Base-by-base conservation (phyloP, 192 early-diverging fungal genomes). In the Linnemannia exigua region DNA sequence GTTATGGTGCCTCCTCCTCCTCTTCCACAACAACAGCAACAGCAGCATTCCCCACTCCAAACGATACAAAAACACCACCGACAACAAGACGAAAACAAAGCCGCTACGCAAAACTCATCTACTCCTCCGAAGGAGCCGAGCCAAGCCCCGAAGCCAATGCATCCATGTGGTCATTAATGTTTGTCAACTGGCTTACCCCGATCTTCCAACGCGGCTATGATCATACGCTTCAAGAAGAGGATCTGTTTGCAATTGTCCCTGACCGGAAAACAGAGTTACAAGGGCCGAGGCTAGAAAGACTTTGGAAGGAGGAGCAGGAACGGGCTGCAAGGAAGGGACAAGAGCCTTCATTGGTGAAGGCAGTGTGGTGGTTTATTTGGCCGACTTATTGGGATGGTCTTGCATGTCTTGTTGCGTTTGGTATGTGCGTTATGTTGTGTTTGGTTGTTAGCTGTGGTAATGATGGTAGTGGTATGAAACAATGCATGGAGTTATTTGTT, bases 181-280 rank as follows among this genome's bases (percentile, higher is more conserved):
- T 83, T 33, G 37, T 82, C 52, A 20, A 73, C 9, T 89, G 88
- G 88, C 74, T 88, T 80, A 77, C 54, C 1, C 77, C 86, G 1
- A 50, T 89, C 44, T 87, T 89, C 61, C 82, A 77, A 36, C 63
- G 74, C 38, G 88, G 88, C 9, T 85, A 82, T 50, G 70, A 36
- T 17, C 82, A 83, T 31, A 72, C 51, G 41, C 54, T 89, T 0
- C 74, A 81, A 35, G 85, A 87, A 51, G 73, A 73, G 0, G 88
- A 89, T 67, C 63, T 89, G 28, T 82, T 61, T 54, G 82, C 87
- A 28, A 77, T 88, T 50, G 67, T 82, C 16, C 81, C 69, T 19
- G 38, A 80, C 3, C 79, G 82, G 12, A 71, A 73, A 19, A 70
- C 88, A 15, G 61, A 48, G 6, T 22, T 73, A 11, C 25, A 76